Percentiles rank a stretch among this genome's conserved stretches.
phyloP scores from a whole-genome alignment of 345 rosid species.

The Camelina hispida region DNA sequence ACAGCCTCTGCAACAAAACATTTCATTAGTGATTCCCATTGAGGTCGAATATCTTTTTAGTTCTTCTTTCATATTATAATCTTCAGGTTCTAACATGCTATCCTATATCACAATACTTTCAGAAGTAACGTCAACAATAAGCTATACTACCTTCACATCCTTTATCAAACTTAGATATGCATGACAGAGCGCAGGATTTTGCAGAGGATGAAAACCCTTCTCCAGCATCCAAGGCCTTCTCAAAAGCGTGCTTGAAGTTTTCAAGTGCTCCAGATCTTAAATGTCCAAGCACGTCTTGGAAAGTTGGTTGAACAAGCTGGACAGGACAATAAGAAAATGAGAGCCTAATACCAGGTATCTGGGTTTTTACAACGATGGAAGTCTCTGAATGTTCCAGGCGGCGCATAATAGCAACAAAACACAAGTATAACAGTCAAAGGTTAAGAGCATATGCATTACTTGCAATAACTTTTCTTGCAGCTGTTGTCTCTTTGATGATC shows the following conservation, averaged over 20 bases:
- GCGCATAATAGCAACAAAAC: conserved; percentile 10
- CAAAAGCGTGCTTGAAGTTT: conserved; percentile 76
- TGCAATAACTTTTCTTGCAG: conserved; percentile 90
- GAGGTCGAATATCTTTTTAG: conserved; percentile 11
- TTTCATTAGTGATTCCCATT: conserved; percentile 7
- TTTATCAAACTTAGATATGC: conserved; percentile 68
- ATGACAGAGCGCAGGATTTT: conserved; percentile 50
- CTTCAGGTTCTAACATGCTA: conserved; percentile 26
- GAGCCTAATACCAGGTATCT: conserved; percentile 25
- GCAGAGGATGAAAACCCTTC: conserved; percentile 82
- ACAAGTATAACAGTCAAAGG: conserved; percentile 25
- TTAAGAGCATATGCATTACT: conserved; percentile 53
- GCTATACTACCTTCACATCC: conserved; percentile 79
- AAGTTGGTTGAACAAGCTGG: conserved; percentile 92
- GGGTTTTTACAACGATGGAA: neutral
- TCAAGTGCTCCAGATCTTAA: conserved; percentile 69
- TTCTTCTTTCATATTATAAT: conserved; percentile 20
- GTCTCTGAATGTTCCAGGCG: conserved; percentile 19
- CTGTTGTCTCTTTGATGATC: conserved; percentile 81
- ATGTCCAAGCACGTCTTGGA: conserved; percentile 82
- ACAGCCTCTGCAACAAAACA: conserved; percentile 70
- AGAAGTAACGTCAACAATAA: conserved; percentile 10
- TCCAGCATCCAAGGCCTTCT: conserved; percentile 78
- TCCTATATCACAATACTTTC: conserved; percentile 12
- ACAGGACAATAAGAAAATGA: conserved; percentile 36